phyloP scores from a whole-genome alignment of 2,329 filamentous ascomycete species.

The Alternaria alternata region DNA sequence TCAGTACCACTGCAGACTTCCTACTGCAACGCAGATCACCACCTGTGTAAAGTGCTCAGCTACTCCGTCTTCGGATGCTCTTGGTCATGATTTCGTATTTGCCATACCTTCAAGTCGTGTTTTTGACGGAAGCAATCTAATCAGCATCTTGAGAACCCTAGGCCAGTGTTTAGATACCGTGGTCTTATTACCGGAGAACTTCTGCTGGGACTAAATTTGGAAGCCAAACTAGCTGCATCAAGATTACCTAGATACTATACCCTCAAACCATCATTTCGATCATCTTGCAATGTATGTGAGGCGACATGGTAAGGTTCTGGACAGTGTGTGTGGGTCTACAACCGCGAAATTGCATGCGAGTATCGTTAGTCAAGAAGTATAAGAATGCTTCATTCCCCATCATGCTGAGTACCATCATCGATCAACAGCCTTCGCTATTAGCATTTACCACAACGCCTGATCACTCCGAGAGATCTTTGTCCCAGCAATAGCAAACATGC shows the following conservation, averaged over 20 bases:
- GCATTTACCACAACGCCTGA: constrained; percentile 14
- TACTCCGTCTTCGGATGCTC: constrained; percentile 7
- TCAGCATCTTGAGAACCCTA: constrained; percentile 21
- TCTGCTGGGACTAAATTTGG: constrained; percentile 38
- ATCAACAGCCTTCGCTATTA: constrained; percentile 33
- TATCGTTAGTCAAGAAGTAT: constrained; percentile 26
- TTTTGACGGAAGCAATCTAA: constrained; percentile 34
- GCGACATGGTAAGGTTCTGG: constrained; percentile 27
- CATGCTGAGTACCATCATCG: constrained; percentile 33
- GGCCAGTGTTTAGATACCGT: constrained; percentile 26
- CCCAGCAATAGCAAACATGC: constrained; percentile 31
- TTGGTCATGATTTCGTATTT: constrained; percentile 31
- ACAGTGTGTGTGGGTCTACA: constrained; percentile 1
- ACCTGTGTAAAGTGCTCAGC: constrained; percentile 2
- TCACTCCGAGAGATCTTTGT: constrained; percentile 9
- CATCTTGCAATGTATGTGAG: not conserved
- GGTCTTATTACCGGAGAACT: constrained; percentile 27
- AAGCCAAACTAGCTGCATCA: constrained; percentile 25
- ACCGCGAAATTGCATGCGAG: constrained; percentile 1
- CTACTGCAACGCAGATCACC: constrained; percentile 18
- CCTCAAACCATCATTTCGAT: constrained; percentile 4
- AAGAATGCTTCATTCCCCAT: constrained; percentile 28
- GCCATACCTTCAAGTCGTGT: constrained; percentile 12
- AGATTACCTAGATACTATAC: constrained; percentile 16
- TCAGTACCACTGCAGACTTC: constrained; percentile 3